A percentile compares a stretch with the other conserved stretches of the same genome.
phyloP scores from a whole-genome alignment of 2,329 filamentous ascomycete species.

The Lachnellula willkommii region DNA sequence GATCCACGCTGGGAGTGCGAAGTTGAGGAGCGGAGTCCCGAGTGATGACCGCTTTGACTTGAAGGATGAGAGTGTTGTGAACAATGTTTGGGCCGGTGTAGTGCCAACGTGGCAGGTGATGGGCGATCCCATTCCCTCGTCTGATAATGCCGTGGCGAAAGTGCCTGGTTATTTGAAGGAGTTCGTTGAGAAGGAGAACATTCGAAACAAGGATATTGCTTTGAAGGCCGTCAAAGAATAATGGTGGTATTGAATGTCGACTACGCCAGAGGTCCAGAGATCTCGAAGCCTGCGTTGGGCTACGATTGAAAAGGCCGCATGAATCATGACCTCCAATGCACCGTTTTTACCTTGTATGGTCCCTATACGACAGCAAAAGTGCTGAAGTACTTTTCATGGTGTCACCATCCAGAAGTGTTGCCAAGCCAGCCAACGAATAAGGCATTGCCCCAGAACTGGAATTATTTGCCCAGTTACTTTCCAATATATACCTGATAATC shows the following conservation, averaged over 20 bases:
- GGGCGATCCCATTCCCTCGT: conserved; percentile 34
- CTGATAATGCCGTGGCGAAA: conserved; percentile 6
- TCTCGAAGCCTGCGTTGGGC: no score
- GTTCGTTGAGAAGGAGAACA: conserved; percentile 46
- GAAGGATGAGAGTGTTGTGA: conserved; percentile 38
- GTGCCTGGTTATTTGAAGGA: conserved; percentile 51
- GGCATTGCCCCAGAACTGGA: background rate
- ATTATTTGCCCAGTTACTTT: background rate
- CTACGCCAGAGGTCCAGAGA: background rate
- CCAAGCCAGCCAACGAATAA: background rate
- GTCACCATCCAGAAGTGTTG: background rate
- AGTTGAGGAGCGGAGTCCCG: conserved; percentile 62
- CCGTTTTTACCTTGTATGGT: background rate
- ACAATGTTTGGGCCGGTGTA: conserved; percentile 27
- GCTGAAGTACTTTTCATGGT: background rate
- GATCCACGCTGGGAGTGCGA: conserved; percentile 68
- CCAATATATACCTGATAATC: background rate
- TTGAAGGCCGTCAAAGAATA: background rate
- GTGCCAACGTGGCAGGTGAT: conserved; percentile 50
- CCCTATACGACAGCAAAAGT: background rate
- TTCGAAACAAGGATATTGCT: conserved; percentile 37
- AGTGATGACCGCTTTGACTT: conserved; percentile 48
- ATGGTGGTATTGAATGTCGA: background rate
- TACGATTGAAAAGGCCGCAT: no score
- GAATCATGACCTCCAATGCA: background rate